Conservation (phyloP, 140 eudicot species). For the Senecio squalidus region DNA sequence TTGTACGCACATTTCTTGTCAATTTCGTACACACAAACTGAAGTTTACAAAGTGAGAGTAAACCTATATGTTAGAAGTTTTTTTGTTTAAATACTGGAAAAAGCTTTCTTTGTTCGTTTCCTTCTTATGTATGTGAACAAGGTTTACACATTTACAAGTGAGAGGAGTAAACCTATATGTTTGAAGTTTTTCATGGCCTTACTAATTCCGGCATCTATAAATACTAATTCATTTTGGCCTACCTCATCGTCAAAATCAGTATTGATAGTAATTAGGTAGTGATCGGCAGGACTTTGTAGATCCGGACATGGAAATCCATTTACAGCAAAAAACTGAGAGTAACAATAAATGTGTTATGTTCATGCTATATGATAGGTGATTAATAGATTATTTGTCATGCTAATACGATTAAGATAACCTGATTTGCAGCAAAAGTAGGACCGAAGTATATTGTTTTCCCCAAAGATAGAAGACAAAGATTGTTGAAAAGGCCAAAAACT, state of each 20-base stretch:
- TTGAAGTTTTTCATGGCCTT: too few species aligned
- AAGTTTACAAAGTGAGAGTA: too few species aligned
- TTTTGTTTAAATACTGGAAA: too few species aligned
- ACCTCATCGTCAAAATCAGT: constrained; percentile 71
- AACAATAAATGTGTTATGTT: constrained; percentile 2
- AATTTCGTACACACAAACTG: too few species aligned
- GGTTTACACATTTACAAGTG: too few species aligned
- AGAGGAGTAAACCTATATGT: too few species aligned
- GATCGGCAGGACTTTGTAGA: constrained; percentile 57
- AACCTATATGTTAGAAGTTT: too few species aligned
- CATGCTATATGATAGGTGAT: not conserved
- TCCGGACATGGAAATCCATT: constrained; percentile 61
- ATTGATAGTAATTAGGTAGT: constrained; percentile 58
- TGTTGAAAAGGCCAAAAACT: constrained; percentile 50
- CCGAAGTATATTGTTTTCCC: constrained; percentile 64
- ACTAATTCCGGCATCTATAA: too few species aligned
- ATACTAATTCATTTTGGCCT: too few species aligned
- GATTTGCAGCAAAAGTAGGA: constrained; percentile 47
- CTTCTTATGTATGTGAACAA: too few species aligned
- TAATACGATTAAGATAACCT: constrained; percentile 32
- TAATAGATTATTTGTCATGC: not conserved
- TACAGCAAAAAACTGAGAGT: constrained; percentile 45
- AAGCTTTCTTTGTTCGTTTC: too few species aligned
- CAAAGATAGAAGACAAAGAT: constrained; percentile 51
- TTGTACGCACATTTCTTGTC: too few species aligned